These are phyloP conservation scores for Citrus maxima DNA, from an alignment of 345 rosid genomes.

Conservation along the genomic window DNA sequence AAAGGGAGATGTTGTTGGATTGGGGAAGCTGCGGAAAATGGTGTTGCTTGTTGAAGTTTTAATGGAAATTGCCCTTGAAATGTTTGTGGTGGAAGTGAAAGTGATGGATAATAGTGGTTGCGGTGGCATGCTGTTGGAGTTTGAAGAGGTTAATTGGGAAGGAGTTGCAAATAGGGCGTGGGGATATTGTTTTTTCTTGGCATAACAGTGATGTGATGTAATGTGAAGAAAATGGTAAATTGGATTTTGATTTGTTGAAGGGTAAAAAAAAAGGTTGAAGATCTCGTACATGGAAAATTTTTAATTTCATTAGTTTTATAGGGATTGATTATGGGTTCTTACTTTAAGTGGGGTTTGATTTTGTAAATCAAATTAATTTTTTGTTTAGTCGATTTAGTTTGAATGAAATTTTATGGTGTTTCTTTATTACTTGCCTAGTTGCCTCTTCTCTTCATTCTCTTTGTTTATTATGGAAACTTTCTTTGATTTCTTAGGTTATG, in stretches of 20 bases:
- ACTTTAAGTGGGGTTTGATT: not conserved
- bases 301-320: not conserved
- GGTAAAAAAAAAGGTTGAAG: not conserved
- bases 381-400: not conserved
- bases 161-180: slow-evolving; percentile 53
- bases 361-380: not conserved
- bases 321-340: not conserved
- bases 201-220: slow-evolving; percentile 37
- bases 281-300: not conserved
- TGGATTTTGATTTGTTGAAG: not conserved
- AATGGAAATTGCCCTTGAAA: slow-evolving; percentile 39
- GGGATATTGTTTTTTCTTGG: slow-evolving; percentile 61
- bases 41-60: slow-evolving; percentile 45
- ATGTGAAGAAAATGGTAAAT: slow-evolving; percentile 20
- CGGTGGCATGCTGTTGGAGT: slow-evolving; percentile 29
- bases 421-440: no score
- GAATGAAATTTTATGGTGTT: no score
- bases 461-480: not conserved
- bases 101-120: slow-evolving; percentile 30
- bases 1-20: slow-evolving; percentile 45
- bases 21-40: slow-evolving; percentile 52
- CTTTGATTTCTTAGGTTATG: not conserved
- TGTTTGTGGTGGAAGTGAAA: slow-evolving; percentile 57
- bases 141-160: slow-evolving; percentile 59
- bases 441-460: no score